phyloP scores from a whole-genome alignment of 2,329 filamentous ascomycete genomes.

The Cladosporium phlei region DNA sequence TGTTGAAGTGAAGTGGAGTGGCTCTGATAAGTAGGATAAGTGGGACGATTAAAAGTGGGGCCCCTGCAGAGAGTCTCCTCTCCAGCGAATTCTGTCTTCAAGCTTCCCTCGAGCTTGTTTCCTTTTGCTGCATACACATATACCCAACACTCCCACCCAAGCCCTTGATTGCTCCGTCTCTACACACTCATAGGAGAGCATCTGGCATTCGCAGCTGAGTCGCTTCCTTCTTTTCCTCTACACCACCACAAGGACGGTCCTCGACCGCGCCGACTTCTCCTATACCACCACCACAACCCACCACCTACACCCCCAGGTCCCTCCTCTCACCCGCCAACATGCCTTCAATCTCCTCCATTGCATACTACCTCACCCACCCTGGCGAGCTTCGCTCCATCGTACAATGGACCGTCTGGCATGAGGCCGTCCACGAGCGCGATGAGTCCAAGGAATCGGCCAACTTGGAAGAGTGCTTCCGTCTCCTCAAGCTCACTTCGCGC shows the following conservation, averaged over 20 bases:
- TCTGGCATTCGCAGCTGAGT: slow-evolving; percentile 9
- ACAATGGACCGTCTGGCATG: slow-evolving; percentile 79
- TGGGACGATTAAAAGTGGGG: neutral
- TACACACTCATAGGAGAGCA: slow-evolving; percentile 2
- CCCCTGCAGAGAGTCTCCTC: slow-evolving; percentile 5
- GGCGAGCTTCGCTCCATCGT: slow-evolving; percentile 35
- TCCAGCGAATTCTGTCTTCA: slow-evolving; percentile 4
- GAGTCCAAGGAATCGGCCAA: slow-evolving; percentile 67
- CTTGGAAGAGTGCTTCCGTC: slow-evolving; percentile 77
- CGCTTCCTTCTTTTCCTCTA: neutral
- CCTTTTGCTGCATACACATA: neutral
- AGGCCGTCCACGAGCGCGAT: slow-evolving; percentile 82
- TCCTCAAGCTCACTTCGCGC: slow-evolving; percentile 81
- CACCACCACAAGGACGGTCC: slow-evolving; percentile 5
- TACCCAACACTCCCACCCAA: neutral
- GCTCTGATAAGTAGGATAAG: neutral
- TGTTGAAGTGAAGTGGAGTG: neutral
- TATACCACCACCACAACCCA: neutral
- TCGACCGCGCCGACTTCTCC: neutral
- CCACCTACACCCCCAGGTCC: neutral
- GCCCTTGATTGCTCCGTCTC: neutral
- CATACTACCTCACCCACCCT: slow-evolving; percentile 34
- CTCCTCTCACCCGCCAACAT: slow-evolving; percentile 21
- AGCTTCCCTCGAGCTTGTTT: neutral
- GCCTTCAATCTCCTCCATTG: slow-evolving; percentile 27